These are phyloP conservation scores for Jatropha podagrica DNA, from an alignment of 441 rosid species.

Conservation along the genomic window DNA sequence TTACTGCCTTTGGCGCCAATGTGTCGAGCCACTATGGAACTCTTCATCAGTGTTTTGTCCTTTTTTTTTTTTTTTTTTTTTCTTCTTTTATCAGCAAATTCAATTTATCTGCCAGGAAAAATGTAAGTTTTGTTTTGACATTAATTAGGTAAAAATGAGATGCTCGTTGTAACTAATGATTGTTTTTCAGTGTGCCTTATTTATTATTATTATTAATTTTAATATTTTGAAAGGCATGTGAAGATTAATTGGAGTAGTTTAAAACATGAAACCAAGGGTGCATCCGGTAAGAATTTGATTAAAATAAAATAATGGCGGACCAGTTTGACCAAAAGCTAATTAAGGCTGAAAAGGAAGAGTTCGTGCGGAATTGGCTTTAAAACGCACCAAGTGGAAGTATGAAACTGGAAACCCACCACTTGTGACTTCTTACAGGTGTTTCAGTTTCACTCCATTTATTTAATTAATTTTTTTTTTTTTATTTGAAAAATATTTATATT, in stretches of 20 bases:
- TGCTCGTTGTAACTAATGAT: too few relatives aligned
- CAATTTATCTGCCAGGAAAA: too few relatives aligned
- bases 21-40: not conserved
- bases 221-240: not conserved
- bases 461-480: not conserved
- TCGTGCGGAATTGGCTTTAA: slow-evolving; percentile 7
- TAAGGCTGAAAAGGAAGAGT: not conserved
- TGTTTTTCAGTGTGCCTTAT: too few relatives aligned
- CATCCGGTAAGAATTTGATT: too few relatives aligned
- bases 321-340: not conserved
- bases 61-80: too few relatives aligned
- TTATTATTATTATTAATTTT: too few relatives aligned
- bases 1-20: not conserved
- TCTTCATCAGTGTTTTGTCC: too few relatives aligned
- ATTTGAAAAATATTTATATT: not conserved
- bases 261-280: not conserved
- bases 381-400: slow-evolving; percentile 17
- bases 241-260: too few relatives aligned
- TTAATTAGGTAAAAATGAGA: too few relatives aligned
- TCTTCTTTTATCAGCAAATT: too few relatives aligned
- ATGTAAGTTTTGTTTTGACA: too few relatives aligned
- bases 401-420: slow-evolving; percentile 19
- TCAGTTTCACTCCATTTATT: not conserved
- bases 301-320: too few relatives aligned
- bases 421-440: not conserved